Conservation (phyloP, 2,329 filamentous ascomycete genomes). For the Talaromyces rugulosus region DNA sequence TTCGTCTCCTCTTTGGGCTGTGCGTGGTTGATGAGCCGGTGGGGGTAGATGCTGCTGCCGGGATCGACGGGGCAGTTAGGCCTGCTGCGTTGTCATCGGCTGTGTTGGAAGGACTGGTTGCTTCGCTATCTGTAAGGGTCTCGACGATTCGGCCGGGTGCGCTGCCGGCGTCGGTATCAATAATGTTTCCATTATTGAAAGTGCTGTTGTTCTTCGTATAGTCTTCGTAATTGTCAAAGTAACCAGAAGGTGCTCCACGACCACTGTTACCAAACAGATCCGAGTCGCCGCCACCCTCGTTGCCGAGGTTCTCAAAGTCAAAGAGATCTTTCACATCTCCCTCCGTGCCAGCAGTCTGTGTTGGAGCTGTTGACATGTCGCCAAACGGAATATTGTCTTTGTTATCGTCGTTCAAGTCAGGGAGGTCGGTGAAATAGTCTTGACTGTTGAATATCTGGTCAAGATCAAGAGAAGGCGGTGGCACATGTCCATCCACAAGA, state of each 20-base stretch:
- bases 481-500: constrained; percentile 44
- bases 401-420: constrained; percentile 27
- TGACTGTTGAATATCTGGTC: constrained; percentile 55
- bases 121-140: constrained; percentile 42
- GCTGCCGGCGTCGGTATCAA: constrained; percentile 6
- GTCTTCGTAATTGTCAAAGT: constrained; percentile 32
- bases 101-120: constrained; percentile 37
- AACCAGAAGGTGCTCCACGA: constrained; percentile 20
- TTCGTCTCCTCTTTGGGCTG: constrained; percentile 8
- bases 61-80: not conserved
- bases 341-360: constrained; percentile 14
- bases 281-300: constrained; percentile 25
- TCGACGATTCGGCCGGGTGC: constrained; percentile 36
- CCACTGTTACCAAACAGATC: constrained; percentile 21
- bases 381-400: constrained; percentile 11
- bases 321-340: constrained; percentile 35
- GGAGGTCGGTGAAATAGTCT: constrained; percentile 50
- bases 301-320: constrained; percentile 36
- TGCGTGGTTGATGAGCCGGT: not conserved
- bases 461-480: constrained; percentile 48
- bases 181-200: constrained; percentile 15
- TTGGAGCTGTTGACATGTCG: constrained; percentile 14
- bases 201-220: constrained; percentile 15
- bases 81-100: constrained; percentile 26
- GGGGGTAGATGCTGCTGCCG: not conserved